Evolutionary conservation across 2,329 filamentous ascomycete species (phyloP).

Genomic region (Aureobasidium sp.): DNA sequence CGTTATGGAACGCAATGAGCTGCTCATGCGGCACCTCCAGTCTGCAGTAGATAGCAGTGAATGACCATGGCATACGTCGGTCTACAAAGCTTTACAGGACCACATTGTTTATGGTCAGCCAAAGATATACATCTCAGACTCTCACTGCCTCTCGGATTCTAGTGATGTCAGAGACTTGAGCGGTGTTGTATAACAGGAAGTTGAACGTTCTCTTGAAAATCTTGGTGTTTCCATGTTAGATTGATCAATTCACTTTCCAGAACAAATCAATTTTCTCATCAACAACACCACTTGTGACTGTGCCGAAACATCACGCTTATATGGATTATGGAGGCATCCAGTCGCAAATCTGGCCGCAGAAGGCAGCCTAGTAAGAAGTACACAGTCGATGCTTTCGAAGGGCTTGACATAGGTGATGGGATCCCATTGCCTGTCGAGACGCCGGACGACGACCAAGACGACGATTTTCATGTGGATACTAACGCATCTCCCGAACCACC

Average conservation of each 20-base stretch:
- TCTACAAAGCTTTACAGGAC: neutral
- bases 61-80: neutral
- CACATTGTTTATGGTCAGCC: neutral
- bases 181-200: neutral
- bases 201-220: neutral
- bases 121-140: neutral
- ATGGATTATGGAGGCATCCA: conserved; percentile 1
- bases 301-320: neutral
- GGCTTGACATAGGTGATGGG: conserved; percentile 21
- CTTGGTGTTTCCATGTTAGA: neutral
- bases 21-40: too few species aligned
- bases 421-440: conserved; percentile 17
- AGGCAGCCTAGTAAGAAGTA: conserved; percentile 21
- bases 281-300: neutral
- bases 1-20: neutral
- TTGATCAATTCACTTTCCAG: neutral
- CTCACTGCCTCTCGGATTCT: neutral
- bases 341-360: conserved; percentile 11
- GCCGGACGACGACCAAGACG: conserved; percentile 24
- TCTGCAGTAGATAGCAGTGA: neutral
- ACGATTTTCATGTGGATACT: conserved; percentile 29
- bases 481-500: conserved; percentile 19
- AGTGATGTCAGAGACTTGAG: neutral
- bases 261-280: neutral
- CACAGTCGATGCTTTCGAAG: conserved; percentile 28